These are phyloP conservation scores for Sclerotiophoma versabilis DNA, from an alignment of 2,329 filamentous ascomycete species.

Conservation along the genomic window DNA sequence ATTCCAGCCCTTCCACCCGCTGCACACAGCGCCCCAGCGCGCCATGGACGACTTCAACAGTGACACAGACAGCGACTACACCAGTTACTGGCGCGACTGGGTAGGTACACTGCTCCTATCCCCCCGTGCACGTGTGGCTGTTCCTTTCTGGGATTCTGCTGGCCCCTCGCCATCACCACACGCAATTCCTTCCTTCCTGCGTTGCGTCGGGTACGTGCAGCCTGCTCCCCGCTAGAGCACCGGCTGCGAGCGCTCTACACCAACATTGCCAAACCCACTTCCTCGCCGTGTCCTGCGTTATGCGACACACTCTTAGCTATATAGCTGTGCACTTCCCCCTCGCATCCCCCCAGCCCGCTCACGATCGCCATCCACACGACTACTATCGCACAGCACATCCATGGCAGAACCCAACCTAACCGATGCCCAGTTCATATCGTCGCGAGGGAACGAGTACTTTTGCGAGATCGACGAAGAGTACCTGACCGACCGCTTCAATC, in stretches of 20 bases:
- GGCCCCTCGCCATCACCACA: background rate
- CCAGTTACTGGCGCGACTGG: constrained; percentile 99
- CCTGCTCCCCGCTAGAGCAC: constrained; percentile 1
- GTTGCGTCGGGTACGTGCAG: constrained; percentile 1
- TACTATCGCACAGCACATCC: too few relatives aligned
- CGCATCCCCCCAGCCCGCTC: too few relatives aligned
- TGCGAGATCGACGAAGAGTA: constrained; percentile 99
- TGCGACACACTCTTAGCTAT: too few relatives aligned
- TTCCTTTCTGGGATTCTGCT: background rate
- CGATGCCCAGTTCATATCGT: constrained; percentile 84
- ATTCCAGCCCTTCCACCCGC: background rate
- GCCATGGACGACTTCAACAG: constrained; percentile 96
- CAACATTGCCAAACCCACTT: background rate
- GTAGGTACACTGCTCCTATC: constrained; percentile 64
- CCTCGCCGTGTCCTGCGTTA: background rate
- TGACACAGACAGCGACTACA: constrained; percentile 98
- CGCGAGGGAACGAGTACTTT: constrained; percentile 97
- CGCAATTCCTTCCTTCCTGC: background rate
- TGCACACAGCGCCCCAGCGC: constrained; percentile 6
- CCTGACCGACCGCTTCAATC: constrained; percentile 95
- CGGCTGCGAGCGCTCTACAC: background rate
- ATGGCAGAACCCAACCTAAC: constrained; percentile 17
- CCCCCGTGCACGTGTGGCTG: background rate
- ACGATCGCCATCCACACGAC: too few relatives aligned
- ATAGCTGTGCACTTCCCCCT: too few relatives aligned